Conservation (phyloP, 2,329 filamentous ascomycete genomes). For the Colletotrichum ledebouriae region DNA sequence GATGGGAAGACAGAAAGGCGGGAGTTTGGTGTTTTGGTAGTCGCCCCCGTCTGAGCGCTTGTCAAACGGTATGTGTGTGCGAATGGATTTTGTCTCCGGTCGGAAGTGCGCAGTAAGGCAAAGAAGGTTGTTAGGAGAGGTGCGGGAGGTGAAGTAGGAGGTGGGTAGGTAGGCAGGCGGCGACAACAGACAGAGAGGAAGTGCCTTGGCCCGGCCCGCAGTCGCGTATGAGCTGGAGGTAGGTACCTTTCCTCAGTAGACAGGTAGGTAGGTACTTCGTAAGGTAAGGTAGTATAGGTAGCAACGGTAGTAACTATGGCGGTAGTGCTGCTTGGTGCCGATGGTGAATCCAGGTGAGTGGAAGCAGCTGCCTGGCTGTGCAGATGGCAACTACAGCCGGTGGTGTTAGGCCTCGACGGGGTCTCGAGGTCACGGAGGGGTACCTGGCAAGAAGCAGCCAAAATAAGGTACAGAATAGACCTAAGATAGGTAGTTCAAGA, state of each 20-base stretch:
- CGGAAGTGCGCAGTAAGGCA: slow-evolving; percentile 33
- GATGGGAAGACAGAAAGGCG: slow-evolving; percentile 35
- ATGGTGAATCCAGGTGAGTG: slow-evolving; percentile 13
- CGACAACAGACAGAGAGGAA: slow-evolving; percentile 5
- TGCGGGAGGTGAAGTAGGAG: slow-evolving; percentile 32
- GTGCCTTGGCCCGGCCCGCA: slow-evolving; percentile 3
- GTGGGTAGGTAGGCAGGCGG: slow-evolving; percentile 9
- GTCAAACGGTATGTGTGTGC: slow-evolving; percentile 41
- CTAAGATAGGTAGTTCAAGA: too few relatives aligned
- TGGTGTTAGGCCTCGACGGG: slow-evolving; percentile 32
- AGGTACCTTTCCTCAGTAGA: not conserved
- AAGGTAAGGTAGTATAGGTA: not conserved
- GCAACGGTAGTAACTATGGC: slow-evolving; percentile 12
- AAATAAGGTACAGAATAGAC: not conserved
- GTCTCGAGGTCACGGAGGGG: slow-evolving; percentile 28
- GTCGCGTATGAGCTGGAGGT: not conserved
- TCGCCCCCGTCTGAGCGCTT: slow-evolving; percentile 41
- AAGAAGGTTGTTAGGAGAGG: slow-evolving; percentile 30
- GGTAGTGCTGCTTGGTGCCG: slow-evolving; percentile 12
- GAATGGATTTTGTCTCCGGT: slow-evolving; percentile 34
- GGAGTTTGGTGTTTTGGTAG: slow-evolving; percentile 40
- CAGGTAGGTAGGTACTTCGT: too few relatives aligned
- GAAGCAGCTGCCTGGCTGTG: slow-evolving; percentile 21
- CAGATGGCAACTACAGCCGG: slow-evolving; percentile 31
- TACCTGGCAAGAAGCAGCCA: slow-evolving; percentile 12